Percentiles rank a stretch among this genome's conserved stretches.
These are phyloP conservation scores for Pelargonium myrrhifolium DNA, from an alignment of 441 rosid species.

Conservation along the genomic window DNA sequence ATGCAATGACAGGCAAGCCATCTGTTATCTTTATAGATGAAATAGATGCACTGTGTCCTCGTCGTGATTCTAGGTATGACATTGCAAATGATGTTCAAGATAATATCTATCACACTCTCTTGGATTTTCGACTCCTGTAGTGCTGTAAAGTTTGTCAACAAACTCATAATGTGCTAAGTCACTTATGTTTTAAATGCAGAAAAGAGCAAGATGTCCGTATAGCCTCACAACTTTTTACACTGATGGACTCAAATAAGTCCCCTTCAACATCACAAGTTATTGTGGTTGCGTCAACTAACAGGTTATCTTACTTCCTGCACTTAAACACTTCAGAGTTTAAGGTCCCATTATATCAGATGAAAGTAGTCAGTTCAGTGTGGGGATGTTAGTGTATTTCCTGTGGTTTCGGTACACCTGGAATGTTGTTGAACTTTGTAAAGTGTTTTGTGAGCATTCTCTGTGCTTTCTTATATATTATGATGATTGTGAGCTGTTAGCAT, in stretches of 20 bases:
- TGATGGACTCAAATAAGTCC: slow-evolving; percentile 72
- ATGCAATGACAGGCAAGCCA: slow-evolving; percentile 53
- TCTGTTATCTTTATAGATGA: slow-evolving; percentile 90
- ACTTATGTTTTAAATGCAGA: slow-evolving; percentile 41
- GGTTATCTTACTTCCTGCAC: slow-evolving; percentile 38
- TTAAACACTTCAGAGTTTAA: slow-evolving; percentile 4
- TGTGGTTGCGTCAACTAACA: slow-evolving; percentile 88
- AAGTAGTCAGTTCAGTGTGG: background rate
- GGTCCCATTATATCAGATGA: background rate
- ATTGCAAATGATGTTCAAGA: background rate
- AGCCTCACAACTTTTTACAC: slow-evolving; percentile 59
- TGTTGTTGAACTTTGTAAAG: background rate
- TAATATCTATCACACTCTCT: background rate
- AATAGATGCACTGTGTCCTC: slow-evolving; percentile 82
- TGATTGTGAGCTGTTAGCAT: background rate
- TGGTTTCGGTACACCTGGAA: background rate
- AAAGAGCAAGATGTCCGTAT: slow-evolving; percentile 75
- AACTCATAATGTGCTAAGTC: slow-evolving; percentile 9
- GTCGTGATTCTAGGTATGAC: slow-evolving; percentile 59
- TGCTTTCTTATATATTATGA: background rate
- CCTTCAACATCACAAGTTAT: slow-evolving; percentile 43
- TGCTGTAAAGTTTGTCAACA: background rate
- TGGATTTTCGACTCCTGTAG: background rate
- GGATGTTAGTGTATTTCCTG: background rate
- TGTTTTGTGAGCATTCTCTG: background rate